Conservation (phyloP, 352 stramenopile genomes). For the Pythium biforme region DNA sequence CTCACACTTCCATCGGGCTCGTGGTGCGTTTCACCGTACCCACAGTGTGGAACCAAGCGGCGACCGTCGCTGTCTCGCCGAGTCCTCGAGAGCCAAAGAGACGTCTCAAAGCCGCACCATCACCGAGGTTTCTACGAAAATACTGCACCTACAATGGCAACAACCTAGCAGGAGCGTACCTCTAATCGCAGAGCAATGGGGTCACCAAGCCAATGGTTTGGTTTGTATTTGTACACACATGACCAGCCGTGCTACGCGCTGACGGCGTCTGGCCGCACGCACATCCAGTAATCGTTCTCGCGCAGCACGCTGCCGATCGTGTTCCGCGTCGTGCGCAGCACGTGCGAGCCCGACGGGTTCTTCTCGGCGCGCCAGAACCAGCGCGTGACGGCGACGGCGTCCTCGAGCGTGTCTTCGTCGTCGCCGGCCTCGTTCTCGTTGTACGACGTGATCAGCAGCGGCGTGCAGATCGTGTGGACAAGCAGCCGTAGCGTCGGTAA, state of each 20-base stretch:
- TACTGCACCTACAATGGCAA: no score
- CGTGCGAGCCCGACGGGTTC: slow-evolving; percentile 52
- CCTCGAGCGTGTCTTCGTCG: slow-evolving; percentile 74
- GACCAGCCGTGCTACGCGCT: neutral
- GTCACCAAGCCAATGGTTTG: no score
- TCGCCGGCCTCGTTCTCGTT: slow-evolving; percentile 79
- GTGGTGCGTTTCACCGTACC: no score
- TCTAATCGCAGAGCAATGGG: no score
- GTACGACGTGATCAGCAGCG: slow-evolving; percentile 83
- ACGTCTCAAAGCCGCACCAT: no score
- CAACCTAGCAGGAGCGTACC: no score
- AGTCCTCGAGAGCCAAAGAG: no score
- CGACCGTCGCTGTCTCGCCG: no score
- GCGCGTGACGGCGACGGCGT: slow-evolving; percentile 37
- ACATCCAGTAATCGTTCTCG: slow-evolving; percentile 87
- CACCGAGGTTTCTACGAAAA: no score
- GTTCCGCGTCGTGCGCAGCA: slow-evolving; percentile 57
- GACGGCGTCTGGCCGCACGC: slow-evolving; percentile 35
- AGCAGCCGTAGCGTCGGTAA: slow-evolving; percentile 67
- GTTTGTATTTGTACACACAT: neutral
- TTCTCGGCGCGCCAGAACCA: slow-evolving; percentile 80
- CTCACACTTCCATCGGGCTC: no score
- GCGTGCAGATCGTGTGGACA: slow-evolving; percentile 48
- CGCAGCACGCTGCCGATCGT: slow-evolving; percentile 49
- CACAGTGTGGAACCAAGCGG: no score